Evolutionary conservation across 208 protist genomes (phyloP).

Genomic region (Leishmania aethiopica): DNA sequence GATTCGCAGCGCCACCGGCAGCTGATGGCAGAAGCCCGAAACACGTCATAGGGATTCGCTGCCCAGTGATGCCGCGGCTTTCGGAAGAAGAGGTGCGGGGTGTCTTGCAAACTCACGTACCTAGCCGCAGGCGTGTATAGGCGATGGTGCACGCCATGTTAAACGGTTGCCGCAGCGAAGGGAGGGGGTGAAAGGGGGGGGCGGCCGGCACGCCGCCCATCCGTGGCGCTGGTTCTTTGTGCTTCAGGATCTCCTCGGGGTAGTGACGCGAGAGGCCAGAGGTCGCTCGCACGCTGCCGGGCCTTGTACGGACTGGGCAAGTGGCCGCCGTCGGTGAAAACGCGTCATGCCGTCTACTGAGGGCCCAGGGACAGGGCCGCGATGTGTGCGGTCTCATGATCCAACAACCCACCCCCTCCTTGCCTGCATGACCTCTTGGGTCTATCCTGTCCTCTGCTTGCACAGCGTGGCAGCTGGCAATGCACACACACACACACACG

Average conservation of each 20-base stretch:
- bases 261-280: neutral
- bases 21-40: conserved; percentile 16
- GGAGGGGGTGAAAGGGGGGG: no score
- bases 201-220: neutral
- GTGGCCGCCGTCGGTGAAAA: neutral
- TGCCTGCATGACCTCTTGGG: neutral
- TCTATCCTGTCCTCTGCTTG: neutral
- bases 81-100: neutral
- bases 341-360: neutral
- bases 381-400: neutral
- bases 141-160: neutral
- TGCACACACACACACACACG: no score
- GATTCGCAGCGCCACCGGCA: conserved; percentile 23
- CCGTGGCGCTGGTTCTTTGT: neutral
- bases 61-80: neutral
- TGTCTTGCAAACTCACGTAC: neutral
- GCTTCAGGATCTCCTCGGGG: neutral
- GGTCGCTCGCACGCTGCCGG: neutral
- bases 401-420: neutral
- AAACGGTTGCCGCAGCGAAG: neutral
- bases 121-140: neutral
- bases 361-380: neutral
- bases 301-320: neutral
- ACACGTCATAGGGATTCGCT: neutral
- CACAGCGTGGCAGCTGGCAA: neutral